Base-by-base conservation (phyloP, 331 rosid genomes). In the Quercus lobata region DNA sequence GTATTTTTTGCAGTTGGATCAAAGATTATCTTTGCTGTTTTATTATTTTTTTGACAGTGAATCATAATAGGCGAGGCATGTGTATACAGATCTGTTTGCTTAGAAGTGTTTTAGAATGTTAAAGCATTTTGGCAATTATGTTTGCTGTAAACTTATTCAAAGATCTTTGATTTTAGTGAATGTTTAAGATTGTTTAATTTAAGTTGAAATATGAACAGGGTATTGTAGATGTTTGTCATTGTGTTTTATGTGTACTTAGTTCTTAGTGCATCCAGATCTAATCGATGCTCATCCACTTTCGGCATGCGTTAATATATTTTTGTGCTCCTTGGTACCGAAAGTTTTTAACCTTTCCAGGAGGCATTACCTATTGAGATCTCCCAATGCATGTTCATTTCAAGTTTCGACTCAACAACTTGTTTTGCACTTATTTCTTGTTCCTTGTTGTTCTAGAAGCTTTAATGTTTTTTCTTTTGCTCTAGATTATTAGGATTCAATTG, bases 281-380 rank as follows among this genome's bases (percentile, higher is more conserved):
- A 8, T 7, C 35, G 46, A 8, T 63, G 32, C 3, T 2, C 14
- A 2, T 34, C 21, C 72, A 19, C 41, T 19, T 34, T 10, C 8
- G 37, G 27, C 27, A 19, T 68, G 72, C 25, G 11, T 35, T n/a
- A 18, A 66, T 18, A 34, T 34, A 8, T 35, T 68, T 35, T 1
- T 60, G 49, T 16, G 27, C 49, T 65, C 14, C 71, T 32, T 17
- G 21, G 3, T 29, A 6, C 46, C 7, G 46, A 49, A 65, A 65
- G 19, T 30, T 30, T 65, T 65, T 37, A 65, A 65, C 9, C 71
- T 17, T 65, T 7, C 18, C 71, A 3, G 71, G 44, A 30, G 15
- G 27, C 54, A 69, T 83, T 21, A 57, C 63, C 69, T 14, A 34
- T 34, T 24, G 78, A 57, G 60, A 82, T 78, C 69, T 52, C 62